phyloP scores from a whole-genome alignment of 73 alveolate genomes.

The Breviolum minutum region DNA sequence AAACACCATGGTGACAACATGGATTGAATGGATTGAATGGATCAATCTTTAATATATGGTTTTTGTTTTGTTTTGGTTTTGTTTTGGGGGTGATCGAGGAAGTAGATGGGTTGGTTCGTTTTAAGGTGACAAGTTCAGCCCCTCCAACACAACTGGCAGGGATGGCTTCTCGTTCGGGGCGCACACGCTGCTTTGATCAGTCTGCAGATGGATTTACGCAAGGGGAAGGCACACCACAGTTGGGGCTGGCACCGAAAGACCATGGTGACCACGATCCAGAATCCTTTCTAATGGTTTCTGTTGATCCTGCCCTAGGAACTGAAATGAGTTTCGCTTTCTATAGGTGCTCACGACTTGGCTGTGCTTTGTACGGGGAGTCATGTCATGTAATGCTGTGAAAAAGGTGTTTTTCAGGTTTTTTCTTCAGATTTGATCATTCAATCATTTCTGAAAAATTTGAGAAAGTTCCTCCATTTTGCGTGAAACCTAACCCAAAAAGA shows the following conservation, averaged over 20 bases:
- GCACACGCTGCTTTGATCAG: conserved; percentile 15
- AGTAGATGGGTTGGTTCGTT: too few species aligned
- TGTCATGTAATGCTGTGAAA: background rate
- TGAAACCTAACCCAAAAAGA: too few species aligned
- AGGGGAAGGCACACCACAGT: background rate
- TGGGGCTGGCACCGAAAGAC: background rate
- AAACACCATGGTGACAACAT: too few species aligned
- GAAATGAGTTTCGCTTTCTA: background rate
- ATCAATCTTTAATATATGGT: too few species aligned
- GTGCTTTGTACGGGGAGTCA: background rate
- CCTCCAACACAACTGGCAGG: background rate
- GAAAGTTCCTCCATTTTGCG: background rate
- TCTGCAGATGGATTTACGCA: conserved; percentile 15
- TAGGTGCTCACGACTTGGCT: background rate
- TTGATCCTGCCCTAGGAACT: too few species aligned
- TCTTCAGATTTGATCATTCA: background rate
- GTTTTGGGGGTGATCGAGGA: too few species aligned
- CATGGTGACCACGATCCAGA: background rate
- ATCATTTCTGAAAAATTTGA: background rate
- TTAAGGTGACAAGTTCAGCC: background rate
- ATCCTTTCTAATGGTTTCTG: background rate
- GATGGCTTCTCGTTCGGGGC: background rate
- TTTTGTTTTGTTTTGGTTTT: too few species aligned
- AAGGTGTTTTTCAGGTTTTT: background rate
- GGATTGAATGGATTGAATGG: too few species aligned